A percentile compares a stretch with the other conserved stretches of the same genome.
Evolutionary conservation across 306 rosid species (phyloP).

Genomic region (Fagus crenata): DNA sequence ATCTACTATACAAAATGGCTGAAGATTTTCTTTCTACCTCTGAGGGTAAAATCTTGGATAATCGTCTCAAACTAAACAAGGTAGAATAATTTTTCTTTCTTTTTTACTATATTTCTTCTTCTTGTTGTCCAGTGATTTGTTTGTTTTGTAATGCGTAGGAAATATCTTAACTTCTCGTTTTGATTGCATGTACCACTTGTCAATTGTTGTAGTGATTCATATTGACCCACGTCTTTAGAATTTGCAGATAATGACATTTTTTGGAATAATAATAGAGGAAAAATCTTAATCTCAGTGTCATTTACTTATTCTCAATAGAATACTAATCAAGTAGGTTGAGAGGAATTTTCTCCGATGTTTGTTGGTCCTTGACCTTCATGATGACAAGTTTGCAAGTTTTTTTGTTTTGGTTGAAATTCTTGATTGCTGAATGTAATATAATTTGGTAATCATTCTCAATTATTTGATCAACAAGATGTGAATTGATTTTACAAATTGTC

Average conservation of each 20-base stretch:
- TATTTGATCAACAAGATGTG: neutral
- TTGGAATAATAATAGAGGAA: slow-evolving; percentile 11
- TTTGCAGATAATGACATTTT: slow-evolving; percentile 63
- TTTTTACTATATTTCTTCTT: neutral
- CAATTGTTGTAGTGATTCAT: slow-evolving; percentile 31
- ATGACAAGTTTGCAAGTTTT: neutral
- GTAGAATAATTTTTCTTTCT: slow-evolving; percentile 36
- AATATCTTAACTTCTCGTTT: slow-evolving; percentile 15
- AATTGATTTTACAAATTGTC: neutral
- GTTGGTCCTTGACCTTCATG: slow-evolving; percentile 7
- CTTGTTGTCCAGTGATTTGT: slow-evolving; percentile 18
- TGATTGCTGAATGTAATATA: neutral
- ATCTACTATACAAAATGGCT: slow-evolving; percentile 77
- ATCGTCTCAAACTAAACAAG: slow-evolving; percentile 87
- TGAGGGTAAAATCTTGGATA: slow-evolving; percentile 74
- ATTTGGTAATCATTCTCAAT: neutral
- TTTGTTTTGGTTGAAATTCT: neutral
- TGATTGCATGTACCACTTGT: slow-evolving; percentile 36
- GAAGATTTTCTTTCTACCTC: slow-evolving; percentile 70
- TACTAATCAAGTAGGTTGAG: slow-evolving; percentile 3
- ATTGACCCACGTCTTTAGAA: slow-evolving; percentile 46
- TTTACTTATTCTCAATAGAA: neutral
- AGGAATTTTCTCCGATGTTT: slow-evolving; percentile 19
- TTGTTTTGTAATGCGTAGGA: neutral
- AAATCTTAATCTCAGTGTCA: neutral